Evolutionary conservation across 2,329 filamentous ascomycete genomes (phyloP).

Genomic region (Phaeosphaeriaceae sp.): DNA sequence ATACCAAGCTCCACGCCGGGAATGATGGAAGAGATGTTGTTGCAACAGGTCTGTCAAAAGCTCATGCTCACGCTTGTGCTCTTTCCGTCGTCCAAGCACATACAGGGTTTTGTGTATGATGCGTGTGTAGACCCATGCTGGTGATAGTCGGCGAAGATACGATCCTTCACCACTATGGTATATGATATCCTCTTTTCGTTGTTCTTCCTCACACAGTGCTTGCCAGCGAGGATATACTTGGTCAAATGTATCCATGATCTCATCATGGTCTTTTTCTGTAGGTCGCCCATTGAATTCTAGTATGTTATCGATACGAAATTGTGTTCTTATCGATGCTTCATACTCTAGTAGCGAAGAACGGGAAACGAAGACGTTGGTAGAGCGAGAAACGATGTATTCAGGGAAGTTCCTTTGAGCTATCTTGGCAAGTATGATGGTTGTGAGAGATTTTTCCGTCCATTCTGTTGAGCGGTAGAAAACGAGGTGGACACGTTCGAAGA

Average conservation of each 20-base stretch:
- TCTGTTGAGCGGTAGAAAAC: constrained; percentile 96
- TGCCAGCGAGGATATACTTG: constrained; percentile 83
- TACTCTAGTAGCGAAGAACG: constrained; percentile 81
- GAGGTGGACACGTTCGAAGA: constrained; percentile 93
- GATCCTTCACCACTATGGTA: constrained; percentile 86
- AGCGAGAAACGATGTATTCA: constrained; percentile 86
- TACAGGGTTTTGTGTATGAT: constrained; percentile 87
- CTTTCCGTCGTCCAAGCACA: constrained; percentile 80
- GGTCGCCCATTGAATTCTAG: constrained; percentile 79
- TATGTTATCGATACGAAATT: constrained; percentile 80
- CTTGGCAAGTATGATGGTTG: constrained; percentile 90
- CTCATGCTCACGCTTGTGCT: constrained; percentile 76
- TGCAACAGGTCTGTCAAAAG: constrained; percentile 76
- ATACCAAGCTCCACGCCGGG: constrained; percentile 90
- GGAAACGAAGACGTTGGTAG: constrained; percentile 84
- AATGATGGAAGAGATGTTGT: constrained; percentile 84
- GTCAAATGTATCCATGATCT: constrained; percentile 75
- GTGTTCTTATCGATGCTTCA: constrained; percentile 81
- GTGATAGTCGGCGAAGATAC: constrained; percentile 87
- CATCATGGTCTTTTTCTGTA: constrained; percentile 67
- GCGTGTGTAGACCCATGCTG: constrained; percentile 90
- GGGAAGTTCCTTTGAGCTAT: constrained; percentile 89
- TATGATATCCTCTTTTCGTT: constrained; percentile 74
- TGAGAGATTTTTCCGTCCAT: constrained; percentile 97
- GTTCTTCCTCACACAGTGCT: constrained; percentile 72